phyloP scores from a whole-genome alignment of 2,329 filamentous ascomycete genomes.

The Colletotrichum tofieldiae region DNA sequence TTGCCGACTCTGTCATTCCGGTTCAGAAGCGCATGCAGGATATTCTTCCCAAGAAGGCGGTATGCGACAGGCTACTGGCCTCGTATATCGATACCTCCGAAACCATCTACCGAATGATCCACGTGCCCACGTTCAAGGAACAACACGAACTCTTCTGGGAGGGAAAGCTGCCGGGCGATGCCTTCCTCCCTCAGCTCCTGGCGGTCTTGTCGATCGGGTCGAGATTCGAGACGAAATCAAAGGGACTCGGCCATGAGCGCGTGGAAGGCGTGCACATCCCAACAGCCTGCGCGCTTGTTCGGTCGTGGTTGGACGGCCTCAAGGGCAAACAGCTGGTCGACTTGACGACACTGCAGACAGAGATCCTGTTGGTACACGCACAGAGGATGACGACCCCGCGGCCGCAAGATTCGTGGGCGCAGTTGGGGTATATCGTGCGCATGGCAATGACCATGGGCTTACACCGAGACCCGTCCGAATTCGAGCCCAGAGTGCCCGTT shows the following conservation, averaged over 20 bases:
- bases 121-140: conserved; percentile 66
- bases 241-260: conserved; percentile 67
- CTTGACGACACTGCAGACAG: conserved; percentile 68
- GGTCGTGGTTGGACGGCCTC: conserved; percentile 67
- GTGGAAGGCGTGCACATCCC: conserved; percentile 70
- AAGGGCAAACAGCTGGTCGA: conserved; percentile 68
- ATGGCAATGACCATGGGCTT: conserved; percentile 74
- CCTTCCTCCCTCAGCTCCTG: conserved; percentile 69
- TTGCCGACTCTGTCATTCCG: conserved; percentile 72
- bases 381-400: conserved; percentile 65
- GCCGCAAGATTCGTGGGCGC: conserved; percentile 68
- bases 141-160: conserved; percentile 70
- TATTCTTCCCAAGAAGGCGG: conserved; percentile 65
- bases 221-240: conserved; percentile 66
- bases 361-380: conserved; percentile 68
- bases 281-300: conserved; percentile 69
- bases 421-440: conserved; percentile 69
- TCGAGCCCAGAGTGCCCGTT: conserved; percentile 62
- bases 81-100: conserved; percentile 67
- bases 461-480: conserved; percentile 71
- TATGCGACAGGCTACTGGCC: conserved; percentile 67
- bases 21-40: conserved; percentile 72
- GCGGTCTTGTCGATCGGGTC: conserved; percentile 69
- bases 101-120: conserved; percentile 68
- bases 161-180: conserved; percentile 61